Base-by-base conservation (phyloP, 495 filamentous ascomycete genomes). In the Aspergillus conjunctus region DNA sequence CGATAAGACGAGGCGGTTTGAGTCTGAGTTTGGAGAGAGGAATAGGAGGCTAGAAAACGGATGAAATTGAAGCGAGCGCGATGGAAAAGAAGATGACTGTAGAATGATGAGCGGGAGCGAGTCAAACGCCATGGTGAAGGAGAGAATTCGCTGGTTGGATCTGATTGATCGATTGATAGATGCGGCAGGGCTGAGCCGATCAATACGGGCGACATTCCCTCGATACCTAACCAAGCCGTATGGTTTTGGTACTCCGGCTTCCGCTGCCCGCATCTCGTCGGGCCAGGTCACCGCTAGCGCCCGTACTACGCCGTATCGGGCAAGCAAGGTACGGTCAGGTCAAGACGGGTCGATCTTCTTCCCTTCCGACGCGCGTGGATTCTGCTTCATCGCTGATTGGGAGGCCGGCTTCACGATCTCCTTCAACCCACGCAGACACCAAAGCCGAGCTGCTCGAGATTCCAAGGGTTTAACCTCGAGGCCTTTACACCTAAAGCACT, bases 181-280 rank as follows among this genome's bases (percentile, higher is more conserved):
- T 21, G 17, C 44, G 44, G 44, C 44, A 48, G 44, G 44, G 44
- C 44, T 48, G 44, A 48, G 12, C 44, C n/a, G 26, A 26, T 26
- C 5, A 26, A 26, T n/a, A n/a, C n/a, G n/a, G n/a, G n/a, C n/a
- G 26, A 26, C 26, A 2, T 26, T 26, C 26, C 26, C 4, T 41
- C 37, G 11, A 41, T 41, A 41, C 37, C n/a, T n/a, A n/a, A n/a
- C n/a, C n/a, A n/a, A n/a, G n/a, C n/a, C 0, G 9, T 41, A 41
- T n/a, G 26, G 26, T 26, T 3, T n/a, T 14, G 37, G 37, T 41
- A 41, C 37, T 41, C 37, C 37, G 12, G 37, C 4, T 4, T 41
- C 9, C 15, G 37, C 11, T 11, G 8, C 9, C 3, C 11, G 37
- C 37, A 12, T n/a, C 37, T 7, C 7, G 0, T 14, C 15, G 6